These are phyloP conservation scores for Solanum ossicruentum DNA, from an alignment of 257 asterid genomes.

Conservation along the genomic window DNA sequence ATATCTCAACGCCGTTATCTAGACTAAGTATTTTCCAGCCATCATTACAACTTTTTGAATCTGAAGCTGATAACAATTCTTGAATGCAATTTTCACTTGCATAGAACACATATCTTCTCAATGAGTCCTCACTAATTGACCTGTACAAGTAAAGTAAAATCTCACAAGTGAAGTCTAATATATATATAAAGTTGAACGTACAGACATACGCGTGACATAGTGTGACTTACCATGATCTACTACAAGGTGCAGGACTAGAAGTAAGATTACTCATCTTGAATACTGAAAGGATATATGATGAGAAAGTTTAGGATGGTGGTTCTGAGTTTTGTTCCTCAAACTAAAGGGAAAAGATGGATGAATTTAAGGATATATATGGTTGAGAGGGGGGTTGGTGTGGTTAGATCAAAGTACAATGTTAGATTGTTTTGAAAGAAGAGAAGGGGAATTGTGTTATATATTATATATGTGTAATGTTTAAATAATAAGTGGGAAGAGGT, in stretches of 20 bases:
- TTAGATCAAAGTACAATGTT: slow-evolving; percentile 7
- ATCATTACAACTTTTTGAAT: slow-evolving; percentile 30
- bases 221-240: slow-evolving; percentile 55
- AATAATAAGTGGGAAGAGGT: slow-evolving; percentile 41
- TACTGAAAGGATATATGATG: background rate
- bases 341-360: slow-evolving; percentile 2
- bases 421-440: slow-evolving; percentile 25
- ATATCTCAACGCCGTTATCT: slow-evolving; percentile 71
- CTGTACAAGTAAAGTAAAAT: background rate
- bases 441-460: background rate
- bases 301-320: background rate
- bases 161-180: too few species aligned
- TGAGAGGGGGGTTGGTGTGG: background rate
- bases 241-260: slow-evolving; percentile 37
- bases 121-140: slow-evolving; percentile 95
- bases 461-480: background rate
- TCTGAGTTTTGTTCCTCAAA: slow-evolving; percentile 1
- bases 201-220: too few species aligned
- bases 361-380: background rate
- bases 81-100: slow-evolving; percentile 94
- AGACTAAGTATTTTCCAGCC: slow-evolving; percentile 57
- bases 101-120: slow-evolving; percentile 66
- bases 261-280: slow-evolving; percentile 22
- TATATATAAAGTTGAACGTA: too few species aligned
- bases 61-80: slow-evolving; percentile 76